Conservation (phyloP, 768 basidiomycete genomes). For the Psilocybe tampanensis region DNA sequence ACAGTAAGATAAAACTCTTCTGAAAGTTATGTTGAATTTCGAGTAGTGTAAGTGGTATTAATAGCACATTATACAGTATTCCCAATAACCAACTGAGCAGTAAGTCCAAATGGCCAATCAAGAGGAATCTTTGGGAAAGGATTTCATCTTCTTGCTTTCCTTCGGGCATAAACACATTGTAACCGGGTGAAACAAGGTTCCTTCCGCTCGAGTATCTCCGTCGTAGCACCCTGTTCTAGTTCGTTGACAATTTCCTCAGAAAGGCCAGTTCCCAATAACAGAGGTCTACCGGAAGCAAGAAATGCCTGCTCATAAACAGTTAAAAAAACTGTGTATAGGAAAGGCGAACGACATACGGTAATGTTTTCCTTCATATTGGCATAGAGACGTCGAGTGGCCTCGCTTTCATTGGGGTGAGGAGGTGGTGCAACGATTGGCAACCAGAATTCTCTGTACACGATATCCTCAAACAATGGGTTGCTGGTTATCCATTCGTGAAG, state of each 20-base stretch:
- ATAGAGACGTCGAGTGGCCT: constrained; percentile 39
- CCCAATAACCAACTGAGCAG: no score
- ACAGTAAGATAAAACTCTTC: no score
- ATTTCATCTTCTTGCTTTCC: constrained; percentile 25
- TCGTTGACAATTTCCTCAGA: constrained; percentile 53
- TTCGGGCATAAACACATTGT: constrained; percentile 64
- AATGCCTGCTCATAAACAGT: constrained; percentile 48
- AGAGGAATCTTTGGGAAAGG: not conserved
- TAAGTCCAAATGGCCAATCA: no score
- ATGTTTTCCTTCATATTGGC: constrained; percentile 60
- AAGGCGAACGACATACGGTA: constrained; percentile 36
- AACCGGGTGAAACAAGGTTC: constrained; percentile 54
- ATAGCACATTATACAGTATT: no score
- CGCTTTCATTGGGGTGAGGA: constrained; percentile 44
- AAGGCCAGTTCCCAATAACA: constrained; percentile 67
- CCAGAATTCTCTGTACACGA: constrained; percentile 62
- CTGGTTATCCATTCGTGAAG: constrained; percentile 54
- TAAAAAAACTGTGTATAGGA: not conserved
- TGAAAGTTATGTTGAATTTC: no score
- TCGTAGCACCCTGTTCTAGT: constrained; percentile 51
- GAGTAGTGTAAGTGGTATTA: no score
- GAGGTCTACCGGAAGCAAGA: constrained; percentile 63
- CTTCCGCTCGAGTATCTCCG: constrained; percentile 52
- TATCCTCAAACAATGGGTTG: constrained; percentile 60
- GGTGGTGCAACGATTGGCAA: constrained; percentile 53